These are phyloP conservation scores for Hericium erinaceus DNA, from an alignment of 768 basidiomycete species.

Conservation along the genomic window DNA sequence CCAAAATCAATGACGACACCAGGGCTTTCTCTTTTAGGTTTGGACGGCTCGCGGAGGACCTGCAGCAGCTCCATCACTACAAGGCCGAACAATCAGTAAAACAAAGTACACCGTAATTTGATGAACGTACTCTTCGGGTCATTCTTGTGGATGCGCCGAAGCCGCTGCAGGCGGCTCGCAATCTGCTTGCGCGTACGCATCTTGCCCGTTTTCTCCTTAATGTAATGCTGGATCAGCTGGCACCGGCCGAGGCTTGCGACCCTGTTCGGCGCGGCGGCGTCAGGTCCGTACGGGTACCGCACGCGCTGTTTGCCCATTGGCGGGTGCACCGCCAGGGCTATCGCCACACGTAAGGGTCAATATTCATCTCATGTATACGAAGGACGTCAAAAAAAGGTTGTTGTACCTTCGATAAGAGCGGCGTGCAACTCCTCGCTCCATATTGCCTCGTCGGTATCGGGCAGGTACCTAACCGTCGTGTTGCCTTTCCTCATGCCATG, in stretches of 20 bases:
- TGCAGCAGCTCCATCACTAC: neutral
- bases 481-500: constrained; percentile 9
- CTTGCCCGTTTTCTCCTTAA: constrained; percentile 29
- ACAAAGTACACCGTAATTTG: neutral
- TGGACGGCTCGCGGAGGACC: neutral
- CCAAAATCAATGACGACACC: neutral
- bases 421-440: constrained; percentile 13
- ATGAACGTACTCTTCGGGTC: constrained; percentile 21
- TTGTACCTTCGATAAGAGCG: constrained; percentile 14
- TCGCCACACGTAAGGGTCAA: neutral
- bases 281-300: constrained; percentile 2
- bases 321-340: constrained; percentile 13
- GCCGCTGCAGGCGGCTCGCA: constrained; percentile 29
- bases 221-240: constrained; percentile 30
- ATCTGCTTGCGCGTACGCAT: constrained; percentile 31
- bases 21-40: neutral
- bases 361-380: neutral
- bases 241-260: constrained; percentile 24
- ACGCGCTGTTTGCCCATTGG: constrained; percentile 14
- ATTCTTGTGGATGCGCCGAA: constrained; percentile 26
- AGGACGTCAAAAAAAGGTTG: neutral
- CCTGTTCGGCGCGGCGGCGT: neutral
- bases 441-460: constrained; percentile 13
- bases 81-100: neutral
- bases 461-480: constrained; percentile 12